Evolutionary conservation across 805 yeast species (phyloP).

Genomic region (Jamesozyma lodderae): DNA sequence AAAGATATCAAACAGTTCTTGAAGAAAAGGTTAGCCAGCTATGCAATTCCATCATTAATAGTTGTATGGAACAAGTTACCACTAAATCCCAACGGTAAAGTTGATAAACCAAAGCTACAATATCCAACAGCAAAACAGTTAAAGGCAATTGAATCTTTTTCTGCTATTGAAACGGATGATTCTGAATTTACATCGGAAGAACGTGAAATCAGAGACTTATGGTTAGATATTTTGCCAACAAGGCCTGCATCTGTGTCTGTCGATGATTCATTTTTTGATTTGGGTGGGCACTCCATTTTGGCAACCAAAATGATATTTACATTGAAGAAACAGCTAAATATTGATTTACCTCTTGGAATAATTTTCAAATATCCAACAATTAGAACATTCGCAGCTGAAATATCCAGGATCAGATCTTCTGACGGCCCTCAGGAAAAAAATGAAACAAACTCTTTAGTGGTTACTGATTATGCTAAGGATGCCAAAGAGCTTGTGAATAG

Average conservation of each 20-base stretch:
- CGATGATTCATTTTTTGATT: conserved; percentile 86
- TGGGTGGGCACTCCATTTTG: conserved; percentile 95
- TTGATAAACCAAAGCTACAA: conserved; percentile 94
- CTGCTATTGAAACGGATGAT: conserved; percentile 35
- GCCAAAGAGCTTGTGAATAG: conserved; percentile 46
- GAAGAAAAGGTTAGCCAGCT: conserved; percentile 81
- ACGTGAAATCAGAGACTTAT: conserved; percentile 61
- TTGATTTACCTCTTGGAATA: conserved; percentile 82
- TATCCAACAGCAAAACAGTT: conserved; percentile 88
- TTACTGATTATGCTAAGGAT: conserved; percentile 56
- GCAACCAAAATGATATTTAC: conserved; percentile 97
- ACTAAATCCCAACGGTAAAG: conserved; percentile 95
- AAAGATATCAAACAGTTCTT: conserved; percentile 74
- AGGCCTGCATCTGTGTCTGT: conserved; percentile 70
- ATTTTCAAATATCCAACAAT: conserved; percentile 87
- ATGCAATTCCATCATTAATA: conserved; percentile 87
- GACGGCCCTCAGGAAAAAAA: conserved; percentile 32
- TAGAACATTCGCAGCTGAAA: conserved; percentile 63
- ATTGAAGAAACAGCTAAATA: conserved; percentile 63
- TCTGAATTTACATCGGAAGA: conserved; percentile 57
- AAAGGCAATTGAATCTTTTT: conserved; percentile 56
- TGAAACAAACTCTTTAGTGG: conserved; percentile 18
- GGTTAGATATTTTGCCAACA: conserved; percentile 80
- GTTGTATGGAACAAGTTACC: conserved; percentile 84
- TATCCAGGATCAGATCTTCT: conserved; percentile 46